Conservation (phyloP, 2,329 filamentous ascomycete species). For the Coccinonectria pachysandricola region DNA sequence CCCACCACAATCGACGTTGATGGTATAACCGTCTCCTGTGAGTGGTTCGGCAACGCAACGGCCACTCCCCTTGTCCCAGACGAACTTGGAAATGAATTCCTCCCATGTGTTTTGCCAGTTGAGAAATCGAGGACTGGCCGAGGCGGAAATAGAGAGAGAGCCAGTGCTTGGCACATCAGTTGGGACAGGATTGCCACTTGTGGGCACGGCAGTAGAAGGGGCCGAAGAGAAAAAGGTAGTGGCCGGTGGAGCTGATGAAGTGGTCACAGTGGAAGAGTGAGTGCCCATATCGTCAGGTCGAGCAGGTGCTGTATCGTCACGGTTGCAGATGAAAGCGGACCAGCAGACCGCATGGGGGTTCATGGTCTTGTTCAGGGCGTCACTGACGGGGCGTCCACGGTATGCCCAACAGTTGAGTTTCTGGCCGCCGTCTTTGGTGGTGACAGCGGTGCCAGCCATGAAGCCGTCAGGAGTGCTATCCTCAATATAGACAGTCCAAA, state of each 20-base stretch:
- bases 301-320: slow-evolving; percentile 22
- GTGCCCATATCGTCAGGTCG: slow-evolving; percentile 26
- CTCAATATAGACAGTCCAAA: slow-evolving; percentile 33
- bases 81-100: slow-evolving; percentile 28
- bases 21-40: slow-evolving; percentile 26
- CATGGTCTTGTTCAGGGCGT: slow-evolving; percentile 28
- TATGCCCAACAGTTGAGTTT: slow-evolving; percentile 33
- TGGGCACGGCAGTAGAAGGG: slow-evolving; percentile 17
- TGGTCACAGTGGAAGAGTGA: slow-evolving; percentile 24
- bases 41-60: slow-evolving; percentile 23
- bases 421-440: slow-evolving; percentile 28
- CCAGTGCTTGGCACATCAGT: slow-evolving; percentile 20
- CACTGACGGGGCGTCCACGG: slow-evolving; percentile 28
- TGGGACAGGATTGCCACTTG: slow-evolving; percentile 20
- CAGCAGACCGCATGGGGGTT: slow-evolving; percentile 28
- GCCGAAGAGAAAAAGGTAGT: slow-evolving; percentile 23
- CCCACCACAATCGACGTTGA: slow-evolving; percentile 27
- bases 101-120: slow-evolving; percentile 30
- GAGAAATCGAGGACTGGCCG: slow-evolving; percentile 28
- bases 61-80: slow-evolving; percentile 29
- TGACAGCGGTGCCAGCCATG: slow-evolving; percentile 29
- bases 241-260: slow-evolving; percentile 21
- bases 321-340: slow-evolving; percentile 33
- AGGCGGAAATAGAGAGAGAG: slow-evolving; percentile 21
- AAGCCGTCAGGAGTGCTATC: slow-evolving; percentile 30